A percentile compares a stretch with the other conserved stretches of the same genome.
These are phyloP conservation scores for Suhomyces atakaporum DNA, from an alignment of 1,139 yeast genomes.

Conservation along the genomic window DNA sequence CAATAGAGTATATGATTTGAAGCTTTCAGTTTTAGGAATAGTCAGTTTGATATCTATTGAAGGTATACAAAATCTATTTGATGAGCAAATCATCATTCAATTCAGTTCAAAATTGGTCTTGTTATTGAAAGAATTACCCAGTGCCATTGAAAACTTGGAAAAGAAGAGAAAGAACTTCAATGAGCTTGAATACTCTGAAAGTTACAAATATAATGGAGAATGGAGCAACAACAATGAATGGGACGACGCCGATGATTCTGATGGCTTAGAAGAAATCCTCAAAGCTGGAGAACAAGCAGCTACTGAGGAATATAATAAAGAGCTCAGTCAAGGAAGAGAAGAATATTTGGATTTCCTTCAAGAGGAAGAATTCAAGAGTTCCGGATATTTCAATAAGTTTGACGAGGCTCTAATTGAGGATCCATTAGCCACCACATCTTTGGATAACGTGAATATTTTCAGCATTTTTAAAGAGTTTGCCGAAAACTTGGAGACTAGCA, in stretches of 20 bases:
- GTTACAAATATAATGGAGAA: constrained; percentile 16
- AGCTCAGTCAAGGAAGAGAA: constrained; percentile 37
- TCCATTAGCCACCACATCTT: constrained; percentile 74
- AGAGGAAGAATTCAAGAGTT: constrained; percentile 41
- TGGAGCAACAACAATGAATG: constrained; percentile 11
- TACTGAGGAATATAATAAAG: constrained; percentile 36
- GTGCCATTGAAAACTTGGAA: constrained; percentile 65
- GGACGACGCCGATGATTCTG: constrained; percentile 29
- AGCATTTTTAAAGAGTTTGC: constrained; percentile 24
- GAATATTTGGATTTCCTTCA: constrained; percentile 48
- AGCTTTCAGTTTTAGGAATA: constrained; percentile 69
- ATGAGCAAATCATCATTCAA: constrained; percentile 19
- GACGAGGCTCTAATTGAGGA: constrained; percentile 74
- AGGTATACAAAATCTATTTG: constrained; percentile 23
- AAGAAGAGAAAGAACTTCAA: constrained; percentile 54
- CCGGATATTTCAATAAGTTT: constrained; percentile 42
- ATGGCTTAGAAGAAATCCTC: constrained; percentile 25
- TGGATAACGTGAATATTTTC: constrained; percentile 72
- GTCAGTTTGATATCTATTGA: constrained; percentile 48
- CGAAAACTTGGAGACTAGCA: constrained; percentile 13
- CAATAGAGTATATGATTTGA: constrained; percentile 80
- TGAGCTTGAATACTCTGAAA: constrained; percentile 35
- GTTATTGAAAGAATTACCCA: constrained; percentile 63
- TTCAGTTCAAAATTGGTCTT: constrained; percentile 51
- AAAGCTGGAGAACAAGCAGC: constrained; percentile 24